Conservation (phyloP, 129 eudicot genomes). For the Calendula officinalis region DNA sequence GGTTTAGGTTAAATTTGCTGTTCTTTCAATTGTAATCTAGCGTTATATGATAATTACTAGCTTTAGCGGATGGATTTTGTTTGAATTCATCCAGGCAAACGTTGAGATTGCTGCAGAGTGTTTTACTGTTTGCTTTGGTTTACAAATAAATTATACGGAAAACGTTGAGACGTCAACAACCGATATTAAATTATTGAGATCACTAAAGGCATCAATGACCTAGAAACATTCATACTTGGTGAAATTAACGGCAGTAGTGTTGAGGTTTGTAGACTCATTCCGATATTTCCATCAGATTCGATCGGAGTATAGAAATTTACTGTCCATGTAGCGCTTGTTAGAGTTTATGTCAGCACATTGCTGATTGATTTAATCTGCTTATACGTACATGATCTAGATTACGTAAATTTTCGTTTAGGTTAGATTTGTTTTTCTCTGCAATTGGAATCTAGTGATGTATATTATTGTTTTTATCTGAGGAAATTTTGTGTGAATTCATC, state of each 20-base stretch:
- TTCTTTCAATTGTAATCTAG: conserved; percentile 1
- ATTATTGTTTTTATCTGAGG: background rate
- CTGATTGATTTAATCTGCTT: conserved; percentile 21
- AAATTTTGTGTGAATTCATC: background rate
- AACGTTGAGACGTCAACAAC: background rate
- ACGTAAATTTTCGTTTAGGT: background rate
- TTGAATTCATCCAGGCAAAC: conserved; percentile 12
- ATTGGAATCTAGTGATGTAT: conserved; percentile 14
- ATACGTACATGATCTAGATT: conserved; percentile 14
- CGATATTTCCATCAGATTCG: conserved; percentile 7
- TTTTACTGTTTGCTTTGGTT: background rate
- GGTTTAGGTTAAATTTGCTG: conserved; percentile 8
- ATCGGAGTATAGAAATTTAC: background rate
- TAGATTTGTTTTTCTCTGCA: conserved; percentile 16
- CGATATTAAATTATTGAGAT: too few species aligned
- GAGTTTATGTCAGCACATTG: conserved; percentile 12
- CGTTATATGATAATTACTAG: background rate
- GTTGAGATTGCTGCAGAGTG: background rate
- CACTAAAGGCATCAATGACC: too few species aligned
- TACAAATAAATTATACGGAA: background rate
- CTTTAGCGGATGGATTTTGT: conserved; percentile 1
- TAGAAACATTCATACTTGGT: too few species aligned
- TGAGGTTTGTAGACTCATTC: conserved; percentile 45
- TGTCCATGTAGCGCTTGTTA: conserved; percentile 1
- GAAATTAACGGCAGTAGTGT: conserved; percentile 54